A percentile compares a stretch with the other conserved stretches of the same genome.
Conservation (phyloP, 768 basidiomycete species). For the Mycena metata region DNA sequence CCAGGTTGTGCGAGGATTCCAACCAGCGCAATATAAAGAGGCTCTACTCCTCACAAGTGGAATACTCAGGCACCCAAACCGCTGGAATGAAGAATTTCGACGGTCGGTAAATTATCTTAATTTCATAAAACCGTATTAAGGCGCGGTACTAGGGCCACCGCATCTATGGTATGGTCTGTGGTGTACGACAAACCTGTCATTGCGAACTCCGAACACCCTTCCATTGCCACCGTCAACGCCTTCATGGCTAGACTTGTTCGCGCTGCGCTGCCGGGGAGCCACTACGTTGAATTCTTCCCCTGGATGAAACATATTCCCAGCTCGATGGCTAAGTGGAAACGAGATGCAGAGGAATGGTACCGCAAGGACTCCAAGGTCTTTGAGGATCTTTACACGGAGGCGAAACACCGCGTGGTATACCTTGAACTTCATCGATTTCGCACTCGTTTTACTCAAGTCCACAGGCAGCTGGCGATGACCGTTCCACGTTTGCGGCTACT, state of each 20-base stretch:
- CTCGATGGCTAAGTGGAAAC: constrained; percentile 48
- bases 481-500: not conserved
- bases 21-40: not conserved
- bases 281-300: constrained; percentile 53
- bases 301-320: constrained; percentile 49
- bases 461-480: not conserved
- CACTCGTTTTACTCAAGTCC: not conserved
- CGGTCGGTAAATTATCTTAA: not conserved
- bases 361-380: too few species aligned
- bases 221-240: not conserved
- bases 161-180: not conserved
- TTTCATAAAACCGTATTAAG: too few species aligned
- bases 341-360: constrained; percentile 40
- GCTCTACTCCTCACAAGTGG: not conserved
- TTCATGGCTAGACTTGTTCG: constrained; percentile 41
- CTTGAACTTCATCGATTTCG: not conserved
- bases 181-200: not conserved
- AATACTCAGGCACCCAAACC: not conserved
- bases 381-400: constrained; percentile 42
- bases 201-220: not conserved
- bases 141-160: not conserved
- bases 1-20: not conserved
- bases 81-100: not conserved
- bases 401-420: not conserved
- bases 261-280: constrained; percentile 52